Percentiles rank a stretch among this genome's conserved stretches.
Conservation (phyloP, 1,284 basidiomycete genomes). For the Melampsora occidentalis region DNA sequence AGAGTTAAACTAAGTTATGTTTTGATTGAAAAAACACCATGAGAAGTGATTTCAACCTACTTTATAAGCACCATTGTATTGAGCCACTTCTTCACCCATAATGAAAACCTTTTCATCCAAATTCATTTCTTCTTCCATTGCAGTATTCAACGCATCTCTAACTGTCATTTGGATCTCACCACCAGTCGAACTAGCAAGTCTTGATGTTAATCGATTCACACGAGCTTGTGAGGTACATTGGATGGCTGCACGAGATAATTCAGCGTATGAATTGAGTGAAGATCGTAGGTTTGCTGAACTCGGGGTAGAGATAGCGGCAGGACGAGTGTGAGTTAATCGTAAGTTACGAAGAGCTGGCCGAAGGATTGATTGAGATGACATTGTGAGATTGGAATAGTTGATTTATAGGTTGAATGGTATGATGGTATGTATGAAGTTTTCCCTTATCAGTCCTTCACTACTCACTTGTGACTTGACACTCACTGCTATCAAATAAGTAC, state of each 20-base stretch:
- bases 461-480: too few relatives aligned
- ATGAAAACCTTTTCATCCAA: constrained; percentile 93
- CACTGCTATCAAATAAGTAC: too few relatives aligned
- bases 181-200: constrained; percentile 34
- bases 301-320: background rate
- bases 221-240: constrained; percentile 28
- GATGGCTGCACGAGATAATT: constrained; percentile 35
- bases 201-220: constrained; percentile 21
- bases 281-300: constrained; percentile 1
- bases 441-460: too few relatives aligned
- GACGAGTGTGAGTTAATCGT: background rate
- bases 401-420: too few relatives aligned
- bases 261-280: constrained; percentile 11
- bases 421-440: too few relatives aligned
- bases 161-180: constrained; percentile 63
- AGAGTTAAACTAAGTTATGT: background rate
- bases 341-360: constrained; percentile 17
- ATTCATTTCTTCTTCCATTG: constrained; percentile 99
- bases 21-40: background rate
- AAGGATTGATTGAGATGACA: constrained; percentile 34
- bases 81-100: constrained; percentile 96
- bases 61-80: constrained; percentile 99
- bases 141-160: constrained; percentile 92
- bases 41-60: constrained; percentile 56
- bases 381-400: background rate